Base-by-base conservation (phyloP, 2,329 filamentous ascomycete genomes). In the Colletotrichum sp. region DNA sequence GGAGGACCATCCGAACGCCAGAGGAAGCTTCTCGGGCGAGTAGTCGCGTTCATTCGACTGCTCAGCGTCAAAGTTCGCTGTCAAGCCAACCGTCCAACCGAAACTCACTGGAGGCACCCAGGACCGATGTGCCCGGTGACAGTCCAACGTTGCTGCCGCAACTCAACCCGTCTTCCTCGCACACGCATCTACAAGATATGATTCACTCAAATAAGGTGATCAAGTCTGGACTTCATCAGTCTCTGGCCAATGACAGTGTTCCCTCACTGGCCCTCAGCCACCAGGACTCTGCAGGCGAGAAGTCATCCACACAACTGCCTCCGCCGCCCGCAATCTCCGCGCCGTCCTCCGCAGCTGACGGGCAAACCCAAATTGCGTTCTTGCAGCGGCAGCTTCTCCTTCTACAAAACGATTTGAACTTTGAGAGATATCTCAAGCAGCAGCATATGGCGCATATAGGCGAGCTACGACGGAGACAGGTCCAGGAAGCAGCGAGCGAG, bases 371-470 rank as follows among this genome's bases (percentile, higher is more conserved):
- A 73, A 80, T 89, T 32, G 85, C 89, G 2, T 90, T 92, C 77
- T 85, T 97, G 5, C 92, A 95, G 78, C 90, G 93, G 56, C 93
- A 96, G 79, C 90, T 95, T n/a, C 90, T 95, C 69, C 85, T 96
- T 3, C 84, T 97, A 13, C 92, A 93, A 59, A 97, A 96, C 76
- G 94, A 97, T 79, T 87, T 97, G 58, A 94, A 94, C 78, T 97
- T 96, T 80, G 95, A 97, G 82, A 90, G 94, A 30, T 96, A 95
- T 83, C 89, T 96, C 79, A 96, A 96, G 81, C 92, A 95, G 77
- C 95, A 97, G 80, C 95, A 96, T 82, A 91, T 96, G 78, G 91
- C 93, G 3, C 94, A 96, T 74, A 96, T 97, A 81, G 94, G 94
- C 1, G 94, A 95, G 80, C 85, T 97, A 56, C 93, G 94, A 78